Base-by-base conservation (phyloP, 1,284 basidiomycete genomes). In the Moniliophthora roreri region DNA sequence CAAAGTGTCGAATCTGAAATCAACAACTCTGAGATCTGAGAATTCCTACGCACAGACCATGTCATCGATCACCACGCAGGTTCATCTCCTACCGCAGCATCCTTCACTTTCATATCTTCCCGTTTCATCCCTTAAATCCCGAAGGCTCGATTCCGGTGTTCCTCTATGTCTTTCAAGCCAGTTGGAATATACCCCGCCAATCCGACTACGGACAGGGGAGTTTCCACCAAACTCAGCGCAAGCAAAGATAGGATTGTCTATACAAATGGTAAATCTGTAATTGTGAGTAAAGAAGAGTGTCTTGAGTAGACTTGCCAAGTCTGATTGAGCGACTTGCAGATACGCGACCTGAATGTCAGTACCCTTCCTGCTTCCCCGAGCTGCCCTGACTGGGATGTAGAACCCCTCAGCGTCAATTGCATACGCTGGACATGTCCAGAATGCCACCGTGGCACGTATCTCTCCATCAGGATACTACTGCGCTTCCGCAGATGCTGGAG, bases 381-480 rank as follows among this genome's bases (percentile, higher is more conserved):
- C 16, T 23, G 32, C 56, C 28, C n/a, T n/a, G 28, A 46, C 47
- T 20, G 34, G 18, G 58, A n/a, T 59, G 13, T 52, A 87, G 89
- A 80, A 87, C 62, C 78, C 84, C 4, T 69, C 75, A 15, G 69
- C 77, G 23, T 79, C 82, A 23, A 76, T 74, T 23, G 77, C 83
- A 18, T 93, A 93, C 65, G 76, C 83, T 52, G 90, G 92, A 45
- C 95, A 98, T 72, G 79, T 87, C 2, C 87, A 94, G 59, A 87
- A 87, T 46, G 82, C 91, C 4, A 95, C 91, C 1, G 93, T 96
- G 11, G 95, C 95, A 5, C 85, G 92, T 35, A 86, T 98, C 68
- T 95, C 94, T 0, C 95, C 95, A 0, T 91, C 93, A 0, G 96
- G 95, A 16, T 98, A 88, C 73, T 98, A 98, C 72, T 93, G 90